phyloP scores from a whole-genome alignment of 345 rosid species.

The Sonneratia alba region DNA sequence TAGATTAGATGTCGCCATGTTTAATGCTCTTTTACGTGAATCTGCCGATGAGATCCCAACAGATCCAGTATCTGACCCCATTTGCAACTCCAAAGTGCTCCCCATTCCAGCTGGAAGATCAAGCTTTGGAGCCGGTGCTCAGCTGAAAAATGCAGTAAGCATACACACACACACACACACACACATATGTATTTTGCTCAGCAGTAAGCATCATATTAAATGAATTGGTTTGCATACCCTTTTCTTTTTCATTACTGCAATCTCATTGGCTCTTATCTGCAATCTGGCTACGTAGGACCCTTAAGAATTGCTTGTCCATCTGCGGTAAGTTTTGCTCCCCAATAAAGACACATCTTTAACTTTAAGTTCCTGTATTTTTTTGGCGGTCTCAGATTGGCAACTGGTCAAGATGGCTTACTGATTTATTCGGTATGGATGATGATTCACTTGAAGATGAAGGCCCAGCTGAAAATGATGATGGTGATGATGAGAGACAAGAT shows the following conservation, averaged over 20 bases:
- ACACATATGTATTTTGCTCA: no score
- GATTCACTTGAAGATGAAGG: conserved; percentile 29
- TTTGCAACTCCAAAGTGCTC: conserved; percentile 62
- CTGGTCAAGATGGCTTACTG: conserved; percentile 95
- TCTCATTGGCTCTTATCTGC: not conserved
- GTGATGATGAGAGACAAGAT: conserved; percentile 29
- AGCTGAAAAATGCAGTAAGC: conserved; percentile 69
- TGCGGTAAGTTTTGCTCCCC: not conserved
- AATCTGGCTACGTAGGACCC: not conserved
- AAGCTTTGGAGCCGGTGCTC: conserved; percentile 92
- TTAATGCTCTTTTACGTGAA: conserved; percentile 95
- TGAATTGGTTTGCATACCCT: not conserved
- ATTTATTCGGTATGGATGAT: conserved; percentile 73
- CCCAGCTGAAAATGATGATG: conserved; percentile 19
- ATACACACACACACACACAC: no score
- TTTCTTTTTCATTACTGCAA: no score
- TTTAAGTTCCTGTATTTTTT: conserved; percentile 8
- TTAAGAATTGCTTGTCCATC: not conserved
- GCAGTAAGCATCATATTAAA: not conserved
- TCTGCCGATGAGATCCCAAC: conserved; percentile 75
- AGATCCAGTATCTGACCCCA: conserved; percentile 93
- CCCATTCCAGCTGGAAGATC: conserved; percentile 74
- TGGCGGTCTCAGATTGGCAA: conserved; percentile 59
- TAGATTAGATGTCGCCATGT: conserved; percentile 90
- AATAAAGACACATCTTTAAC: not conserved